These are phyloP conservation scores for Pseudopyrenochaeta lycopersici DNA, from an alignment of 2,329 filamentous ascomycete species.

Conservation along the genomic window DNA sequence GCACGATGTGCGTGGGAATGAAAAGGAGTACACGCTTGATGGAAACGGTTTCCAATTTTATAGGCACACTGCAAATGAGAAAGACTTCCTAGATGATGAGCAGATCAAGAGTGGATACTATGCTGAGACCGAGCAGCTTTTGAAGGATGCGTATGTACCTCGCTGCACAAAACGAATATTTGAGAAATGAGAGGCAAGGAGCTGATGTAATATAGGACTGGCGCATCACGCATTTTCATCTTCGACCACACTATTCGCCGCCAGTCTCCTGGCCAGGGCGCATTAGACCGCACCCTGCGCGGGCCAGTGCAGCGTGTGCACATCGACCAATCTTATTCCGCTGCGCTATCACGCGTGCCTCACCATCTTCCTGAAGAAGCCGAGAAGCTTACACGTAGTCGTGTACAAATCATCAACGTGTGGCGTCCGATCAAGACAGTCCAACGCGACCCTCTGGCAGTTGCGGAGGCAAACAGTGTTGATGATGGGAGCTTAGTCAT, in stretches of 20 bases:
- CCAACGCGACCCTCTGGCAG: conserved; percentile 41
- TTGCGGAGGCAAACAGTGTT: conserved; percentile 41
- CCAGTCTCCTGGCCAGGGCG: conserved; percentile 24
- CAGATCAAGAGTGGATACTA: conserved; percentile 47
- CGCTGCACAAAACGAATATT: neutral
- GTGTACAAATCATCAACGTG: conserved; percentile 49
- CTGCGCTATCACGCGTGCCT: conserved; percentile 35
- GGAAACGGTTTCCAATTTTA: conserved; percentile 50
- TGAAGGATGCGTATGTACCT: conserved; percentile 48
- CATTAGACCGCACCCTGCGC: conserved; percentile 43
- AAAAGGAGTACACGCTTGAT: conserved; percentile 54
- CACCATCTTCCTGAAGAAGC: conserved; percentile 44
- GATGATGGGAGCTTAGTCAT: conserved; percentile 37
- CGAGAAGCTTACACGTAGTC: conserved; percentile 33
- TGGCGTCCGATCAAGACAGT: conserved; percentile 48
- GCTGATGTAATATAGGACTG: conserved; percentile 56
- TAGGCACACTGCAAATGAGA: conserved; percentile 40
- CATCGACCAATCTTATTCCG: conserved; percentile 65
- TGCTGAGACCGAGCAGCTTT: conserved; percentile 44
- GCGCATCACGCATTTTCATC: conserved; percentile 65
- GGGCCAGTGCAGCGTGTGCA: conserved; percentile 63
- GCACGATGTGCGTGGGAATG: conserved; percentile 57
- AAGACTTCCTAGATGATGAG: conserved; percentile 47
- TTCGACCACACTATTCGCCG: conserved; percentile 71
- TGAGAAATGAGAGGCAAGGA: neutral